Evolutionary conservation across 1,284 basidiomycete genomes (phyloP).

Genomic region (Naganishia sp.): DNA sequence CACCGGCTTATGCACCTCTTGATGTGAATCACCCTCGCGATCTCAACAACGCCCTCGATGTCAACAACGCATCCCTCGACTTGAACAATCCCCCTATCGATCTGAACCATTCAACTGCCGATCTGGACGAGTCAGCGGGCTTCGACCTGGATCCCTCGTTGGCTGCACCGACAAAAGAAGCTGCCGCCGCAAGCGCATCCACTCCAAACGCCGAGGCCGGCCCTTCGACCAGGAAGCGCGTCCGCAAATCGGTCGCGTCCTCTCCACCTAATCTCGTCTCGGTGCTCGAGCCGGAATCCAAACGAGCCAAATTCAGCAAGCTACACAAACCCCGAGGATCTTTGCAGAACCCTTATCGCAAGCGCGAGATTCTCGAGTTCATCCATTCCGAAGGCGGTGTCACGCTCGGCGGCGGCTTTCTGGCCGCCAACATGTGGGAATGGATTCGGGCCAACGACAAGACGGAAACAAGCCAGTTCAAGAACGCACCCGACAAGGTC

Average conservation of each 20-base stretch:
- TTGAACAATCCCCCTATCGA: not conserved
- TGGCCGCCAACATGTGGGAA: slow-evolving; percentile 10
- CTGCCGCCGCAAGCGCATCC: too few relatives aligned
- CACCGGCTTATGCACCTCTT: not conserved
- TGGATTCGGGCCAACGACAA: slow-evolving; percentile 9
- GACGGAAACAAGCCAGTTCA: slow-evolving; percentile 6
- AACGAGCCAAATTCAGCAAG: not conserved
- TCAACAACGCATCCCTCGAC: too few relatives aligned
- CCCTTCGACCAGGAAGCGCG: not conserved
- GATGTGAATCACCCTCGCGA: too few relatives aligned
- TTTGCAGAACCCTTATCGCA: slow-evolving; percentile 17
- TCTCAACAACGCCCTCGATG: too few relatives aligned
- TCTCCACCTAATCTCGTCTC: not conserved
- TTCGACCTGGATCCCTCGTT: too few relatives aligned
- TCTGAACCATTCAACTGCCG: not conserved
- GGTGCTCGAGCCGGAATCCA: slow-evolving; percentile 4
- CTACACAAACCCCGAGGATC: not conserved
- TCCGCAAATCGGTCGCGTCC: not conserved
- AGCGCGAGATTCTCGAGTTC: slow-evolving; percentile 27
- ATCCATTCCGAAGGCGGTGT: slow-evolving; percentile 18
- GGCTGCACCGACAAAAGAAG: too few relatives aligned
- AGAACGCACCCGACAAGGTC: slow-evolving; percentile 2
- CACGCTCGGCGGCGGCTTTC: not conserved
- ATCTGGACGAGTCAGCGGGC: not conserved
- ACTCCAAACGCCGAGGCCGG: too few relatives aligned